Evolutionary conservation across 2,329 filamentous ascomycete genomes (phyloP).

Genomic region (Blumeria graminis): DNA sequence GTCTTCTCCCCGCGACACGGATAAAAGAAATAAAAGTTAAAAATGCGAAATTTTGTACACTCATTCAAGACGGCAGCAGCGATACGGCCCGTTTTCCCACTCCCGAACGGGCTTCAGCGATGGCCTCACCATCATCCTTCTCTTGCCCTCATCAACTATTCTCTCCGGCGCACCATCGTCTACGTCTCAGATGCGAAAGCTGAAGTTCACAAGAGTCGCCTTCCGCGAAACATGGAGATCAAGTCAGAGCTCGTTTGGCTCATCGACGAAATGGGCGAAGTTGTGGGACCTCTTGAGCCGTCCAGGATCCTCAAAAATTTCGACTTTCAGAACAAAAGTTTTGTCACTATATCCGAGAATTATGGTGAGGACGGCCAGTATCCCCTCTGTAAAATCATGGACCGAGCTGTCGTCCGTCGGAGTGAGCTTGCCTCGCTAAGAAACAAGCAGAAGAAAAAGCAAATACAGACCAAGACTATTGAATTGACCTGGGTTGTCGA

Average conservation of each 20-base stretch:
- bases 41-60: too few species aligned
- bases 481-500: slow-evolving; percentile 81
- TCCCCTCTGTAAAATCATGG: slow-evolving; percentile 48
- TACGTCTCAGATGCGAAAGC: background rate
- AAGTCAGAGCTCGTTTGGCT: slow-evolving; percentile 19
- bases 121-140: too few species aligned
- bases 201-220: slow-evolving; percentile 9
- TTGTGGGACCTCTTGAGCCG: slow-evolving; percentile 15
- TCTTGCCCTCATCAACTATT: background rate
- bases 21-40: too few species aligned
- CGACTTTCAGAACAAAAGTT: slow-evolving; percentile 24
- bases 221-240: slow-evolving; percentile 25
- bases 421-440: slow-evolving; percentile 14
- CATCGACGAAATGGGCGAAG: slow-evolving; percentile 17
- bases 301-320: slow-evolving; percentile 19
- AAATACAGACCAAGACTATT: slow-evolving; percentile 37
- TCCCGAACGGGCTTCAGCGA: too few species aligned
- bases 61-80: background rate
- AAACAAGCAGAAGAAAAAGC: slow-evolving; percentile 20
- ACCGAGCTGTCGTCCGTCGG: slow-evolving; percentile 27
- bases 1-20: too few species aligned
- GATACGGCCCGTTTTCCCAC: background rate
- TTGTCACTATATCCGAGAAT: slow-evolving; percentile 22
- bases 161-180: background rate
- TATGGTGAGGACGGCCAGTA: slow-evolving; percentile 11